Conservation (phyloP, 2,329 filamentous ascomycete genomes). For the Talaromyces sp. region DNA sequence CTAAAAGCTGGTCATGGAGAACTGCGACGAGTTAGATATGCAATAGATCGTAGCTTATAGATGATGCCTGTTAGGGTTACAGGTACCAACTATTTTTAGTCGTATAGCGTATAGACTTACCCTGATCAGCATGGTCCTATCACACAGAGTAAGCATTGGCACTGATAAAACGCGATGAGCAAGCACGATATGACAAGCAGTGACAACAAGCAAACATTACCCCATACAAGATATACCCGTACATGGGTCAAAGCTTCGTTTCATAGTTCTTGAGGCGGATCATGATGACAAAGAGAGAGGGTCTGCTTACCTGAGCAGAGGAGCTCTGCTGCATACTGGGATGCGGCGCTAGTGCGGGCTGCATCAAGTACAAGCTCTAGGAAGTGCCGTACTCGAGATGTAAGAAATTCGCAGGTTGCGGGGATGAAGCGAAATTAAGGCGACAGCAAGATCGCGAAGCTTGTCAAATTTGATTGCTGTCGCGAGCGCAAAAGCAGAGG, state of each 20-base stretch:
- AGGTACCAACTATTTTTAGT: neutral
- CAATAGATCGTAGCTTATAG: neutral
- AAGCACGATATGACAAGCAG: neutral
- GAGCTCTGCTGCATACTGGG: conserved; percentile 47
- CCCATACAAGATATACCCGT: neutral
- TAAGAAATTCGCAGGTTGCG: neutral
- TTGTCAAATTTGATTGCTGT: neutral
- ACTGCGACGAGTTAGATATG: conserved; percentile 38
- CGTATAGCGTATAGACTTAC: conserved; percentile 31
- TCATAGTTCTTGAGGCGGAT: neutral
- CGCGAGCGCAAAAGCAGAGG: neutral
- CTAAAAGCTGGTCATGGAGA: conserved; percentile 62
- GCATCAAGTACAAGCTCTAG: conserved; percentile 33
- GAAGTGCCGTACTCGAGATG: conserved; percentile 2
- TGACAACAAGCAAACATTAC: neutral
- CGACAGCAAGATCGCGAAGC: neutral
- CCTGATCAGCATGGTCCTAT: conserved; percentile 42
- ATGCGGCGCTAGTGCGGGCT: conserved; percentile 49
- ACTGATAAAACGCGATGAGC: neutral
- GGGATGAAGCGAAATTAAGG: neutral
- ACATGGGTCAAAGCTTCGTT: too few species aligned
- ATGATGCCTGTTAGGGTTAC: neutral
- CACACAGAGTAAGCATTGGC: neutral
- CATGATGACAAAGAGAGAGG: conserved; percentile 35
- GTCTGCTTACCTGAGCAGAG: conserved; percentile 55